Evolutionary conservation across 306 rosid genomes (phyloP), one percentile per base, ranked within the genome.

Genomic region (Parietaria judaica): DNA sequence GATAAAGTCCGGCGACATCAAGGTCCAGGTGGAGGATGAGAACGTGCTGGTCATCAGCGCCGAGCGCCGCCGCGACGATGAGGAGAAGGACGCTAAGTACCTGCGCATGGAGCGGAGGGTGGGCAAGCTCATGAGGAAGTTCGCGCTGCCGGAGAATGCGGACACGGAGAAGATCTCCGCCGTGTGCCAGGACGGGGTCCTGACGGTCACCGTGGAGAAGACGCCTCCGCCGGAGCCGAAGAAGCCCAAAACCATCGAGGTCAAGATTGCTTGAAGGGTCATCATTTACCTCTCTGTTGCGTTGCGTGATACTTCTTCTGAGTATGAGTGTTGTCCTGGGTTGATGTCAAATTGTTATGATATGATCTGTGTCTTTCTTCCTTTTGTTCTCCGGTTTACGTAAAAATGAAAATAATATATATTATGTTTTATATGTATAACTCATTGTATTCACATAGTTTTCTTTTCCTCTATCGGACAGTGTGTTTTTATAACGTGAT

Each of bases 211-310:
- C 1, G 85, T 92, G 3, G 48, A 82, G 54, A 92, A 88, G 74
- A 63, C 84, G 67, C 96, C 95, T 3, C 96, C 99, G 3, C 95
- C 96, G 23, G 80, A 84, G 77, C 96, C 99, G 2, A 88, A 91
- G 82, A 88, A 83, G 69, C 83, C 96, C 5, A 91, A 80, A 82
- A 76, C 80, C 10, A 73, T 88, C 6, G 79, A 94, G 82, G 95
- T 94, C 17, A 84, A 82, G 78, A 41, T 88, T 43, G 95, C 74
- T 45, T 90, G 70, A 76, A 15, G 8, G n/a, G n/a, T n/a, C n/a
- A n/a, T n/a, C n/a, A n/a, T n/a, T n/a, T n/a, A n/a, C n/a, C n/a
- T n/a, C n/a, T n/a, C n/a, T n/a, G n/a, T n/a, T n/a, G n/a, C n/a
- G n/a, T n/a, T n/a, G n/a, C n/a, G n/a, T n/a, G n/a, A n/a, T n/a